Conservation (phyloP, 2,329 filamentous ascomycete genomes). For the Pseudopithomyces chartarum region DNA sequence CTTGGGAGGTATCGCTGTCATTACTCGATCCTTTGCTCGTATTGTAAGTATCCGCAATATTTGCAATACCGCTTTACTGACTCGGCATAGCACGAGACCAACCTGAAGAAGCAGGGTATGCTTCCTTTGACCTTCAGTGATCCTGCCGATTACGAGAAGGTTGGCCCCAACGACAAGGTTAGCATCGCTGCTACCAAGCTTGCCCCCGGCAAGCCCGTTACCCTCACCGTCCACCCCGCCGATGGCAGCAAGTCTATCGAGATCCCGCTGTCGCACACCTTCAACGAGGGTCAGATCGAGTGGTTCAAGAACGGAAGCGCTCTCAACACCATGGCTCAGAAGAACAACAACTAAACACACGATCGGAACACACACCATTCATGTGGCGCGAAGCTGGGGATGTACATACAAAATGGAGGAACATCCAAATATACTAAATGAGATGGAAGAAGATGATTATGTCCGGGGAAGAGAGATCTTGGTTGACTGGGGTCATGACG, state of each 20-base stretch:
- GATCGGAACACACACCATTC: slow-evolving; percentile 6
- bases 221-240: slow-evolving; percentile 89
- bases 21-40: slow-evolving; percentile 93
- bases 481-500: slow-evolving; percentile 22
- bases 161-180: slow-evolving; percentile 89
- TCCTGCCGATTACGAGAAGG: slow-evolving; percentile 97
- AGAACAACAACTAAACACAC: slow-evolving; percentile 27
- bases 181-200: slow-evolving; percentile 89
- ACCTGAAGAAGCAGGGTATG: slow-evolving; percentile 99
- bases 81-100: slow-evolving; percentile 80
- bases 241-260: slow-evolving; percentile 77
- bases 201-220: slow-evolving; percentile 89
- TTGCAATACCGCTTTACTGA: slow-evolving; percentile 6
- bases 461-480: slow-evolving; percentile 26
- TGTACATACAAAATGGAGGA: slow-evolving; percentile 39
- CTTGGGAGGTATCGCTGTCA: slow-evolving; percentile 95
- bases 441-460: slow-evolving; percentile 17
- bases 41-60: slow-evolving; percentile 60
- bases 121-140: slow-evolving; percentile 94
- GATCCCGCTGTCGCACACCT: slow-evolving; percentile 87
- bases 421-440: slow-evolving; percentile 24
- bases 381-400: slow-evolving; percentile 31
- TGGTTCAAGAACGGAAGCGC: slow-evolving; percentile 99
- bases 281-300: slow-evolving; percentile 96
- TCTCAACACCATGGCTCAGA: slow-evolving; percentile 97